phyloP scores from a whole-genome alignment of 2,329 filamentous ascomycete species.

The Neonectria ditissima region DNA sequence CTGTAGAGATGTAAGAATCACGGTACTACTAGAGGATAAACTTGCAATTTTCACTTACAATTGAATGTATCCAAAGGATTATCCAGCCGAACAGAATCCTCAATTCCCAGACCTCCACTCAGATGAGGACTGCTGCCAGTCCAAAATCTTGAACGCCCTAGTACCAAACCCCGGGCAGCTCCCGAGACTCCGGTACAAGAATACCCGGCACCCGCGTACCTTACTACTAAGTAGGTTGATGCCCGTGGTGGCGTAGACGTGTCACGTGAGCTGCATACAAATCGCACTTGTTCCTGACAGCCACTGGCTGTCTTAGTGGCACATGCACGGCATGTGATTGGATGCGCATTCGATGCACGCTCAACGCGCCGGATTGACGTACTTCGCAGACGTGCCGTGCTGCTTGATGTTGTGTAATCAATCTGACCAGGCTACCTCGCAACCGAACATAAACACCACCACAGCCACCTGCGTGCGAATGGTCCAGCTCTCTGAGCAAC shows the following conservation, averaged over 20 bases:
- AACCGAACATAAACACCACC: background rate
- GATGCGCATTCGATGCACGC: slow-evolving; percentile 32
- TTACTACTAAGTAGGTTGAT: background rate
- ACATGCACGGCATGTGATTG: slow-evolving; percentile 27
- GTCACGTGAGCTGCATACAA: slow-evolving; percentile 30
- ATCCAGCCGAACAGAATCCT: slow-evolving; percentile 7
- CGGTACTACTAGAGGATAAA: background rate
- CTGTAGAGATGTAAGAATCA: slow-evolving; percentile 16
- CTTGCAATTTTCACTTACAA: slow-evolving; percentile 24
- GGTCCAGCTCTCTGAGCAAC: background rate
- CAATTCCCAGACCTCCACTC: slow-evolving; percentile 11
- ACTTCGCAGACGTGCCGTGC: slow-evolving; percentile 8
- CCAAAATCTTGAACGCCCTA: slow-evolving; percentile 10
- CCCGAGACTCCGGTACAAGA: slow-evolving; percentile 6
- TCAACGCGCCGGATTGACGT: slow-evolving; percentile 1
- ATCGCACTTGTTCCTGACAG: background rate
- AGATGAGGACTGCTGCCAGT: slow-evolving; percentile 7
- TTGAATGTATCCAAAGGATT: slow-evolving; percentile 4
- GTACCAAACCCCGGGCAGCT: background rate
- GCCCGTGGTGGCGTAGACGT: slow-evolving; percentile 3
- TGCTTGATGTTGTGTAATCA: background rate
- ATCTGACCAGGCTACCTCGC: background rate
- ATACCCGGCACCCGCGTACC: background rate
- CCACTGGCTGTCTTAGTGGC: background rate
- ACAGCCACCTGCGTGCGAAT: slow-evolving; percentile 15